Evolutionary conservation across 148 eudicot genomes (phyloP), one percentile per base, ranked within the genome.

Genomic region (Arctostaphylos glauca): DNA sequence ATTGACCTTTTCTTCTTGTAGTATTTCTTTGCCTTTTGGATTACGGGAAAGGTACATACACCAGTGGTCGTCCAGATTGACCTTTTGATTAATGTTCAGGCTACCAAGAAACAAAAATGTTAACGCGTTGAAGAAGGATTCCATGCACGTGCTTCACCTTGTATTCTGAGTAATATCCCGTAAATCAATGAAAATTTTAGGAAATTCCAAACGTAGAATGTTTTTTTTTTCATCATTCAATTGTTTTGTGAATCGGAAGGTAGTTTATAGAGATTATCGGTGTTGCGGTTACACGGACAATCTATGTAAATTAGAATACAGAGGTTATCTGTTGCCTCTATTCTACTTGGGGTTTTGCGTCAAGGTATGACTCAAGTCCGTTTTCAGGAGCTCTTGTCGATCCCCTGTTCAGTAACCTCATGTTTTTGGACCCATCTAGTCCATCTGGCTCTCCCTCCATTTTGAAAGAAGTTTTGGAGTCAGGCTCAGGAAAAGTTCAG

Each of bases 121-220:
- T 25, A 66, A 41, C 12, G 71, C 71, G 43, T 66, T 15, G 43
- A 66, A 66, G 71, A 66, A 10, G 6, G 53, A 78, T 43, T 52
- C 31, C 19, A 78, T 78, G 70, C 81, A 46, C 43, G 54, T 60
- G 81, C 71, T 18, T 60, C 71, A 16, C n/a, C 16, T 46, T 43
- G 38, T 4, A 25, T n/a, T 75, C 31, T 49, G 15, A 23, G 43
- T 74, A 14, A 38, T 6, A 43, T 70, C 74, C 12, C 5, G 14
- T 31, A 66, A 25, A 66, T 66, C 25, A 64, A 66, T 66, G 38
- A 23, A 23, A 0, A 62, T 2, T 62, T 3, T 23, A 62, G 31
- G 9, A 21, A 62, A 9, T 23, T 62, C 68, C 14, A 3, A 62
- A 23, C 68, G 6, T 9, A 23, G 3, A 4, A 62, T 1, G 9